Conservation (phyloP, 768 basidiomycete genomes). For the Pleurotus eryngii region DNA sequence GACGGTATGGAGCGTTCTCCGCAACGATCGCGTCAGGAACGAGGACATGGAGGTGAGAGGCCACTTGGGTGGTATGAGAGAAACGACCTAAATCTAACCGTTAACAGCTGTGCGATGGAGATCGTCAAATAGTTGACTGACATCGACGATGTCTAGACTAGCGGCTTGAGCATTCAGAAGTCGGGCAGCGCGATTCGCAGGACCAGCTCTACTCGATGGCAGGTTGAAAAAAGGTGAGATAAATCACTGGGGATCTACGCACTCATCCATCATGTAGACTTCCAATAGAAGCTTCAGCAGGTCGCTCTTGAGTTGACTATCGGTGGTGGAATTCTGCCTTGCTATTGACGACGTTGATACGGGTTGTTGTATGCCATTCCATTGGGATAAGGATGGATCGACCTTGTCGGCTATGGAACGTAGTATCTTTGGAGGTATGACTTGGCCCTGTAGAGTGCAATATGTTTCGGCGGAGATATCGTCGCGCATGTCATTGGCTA, state of each 20-base stretch:
- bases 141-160: slow-evolving; percentile 75
- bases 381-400: slow-evolving; percentile 50
- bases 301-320: slow-evolving; percentile 48
- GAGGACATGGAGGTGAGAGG: slow-evolving; percentile 67
- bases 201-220: slow-evolving; percentile 38
- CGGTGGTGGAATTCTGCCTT: slow-evolving; percentile 35
- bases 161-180: slow-evolving; percentile 79
- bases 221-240: no score
- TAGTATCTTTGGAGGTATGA: slow-evolving; percentile 61
- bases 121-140: slow-evolving; percentile 33
- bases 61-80: slow-evolving; percentile 73
- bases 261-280: slow-evolving; percentile 82
- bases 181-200: slow-evolving; percentile 56
- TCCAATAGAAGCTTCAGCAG: slow-evolving; percentile 71
- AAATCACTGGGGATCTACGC: slow-evolving; percentile 23
- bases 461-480: slow-evolving; percentile 79
- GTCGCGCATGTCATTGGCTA: slow-evolving; percentile 73
- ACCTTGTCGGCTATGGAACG: slow-evolving; percentile 45
- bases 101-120: background rate
- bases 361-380: slow-evolving; percentile 44
- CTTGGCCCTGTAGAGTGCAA: slow-evolving; percentile 75
- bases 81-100: slow-evolving; percentile 45
- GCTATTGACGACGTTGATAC: slow-evolving; percentile 18
- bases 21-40: slow-evolving; percentile 77
- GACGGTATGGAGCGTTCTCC: slow-evolving; percentile 65